A percentile compares a stretch with the other conserved stretches of the same genome.
Conservation (phyloP, 2,329 filamentous ascomycete genomes). For the Aspergillus intermedius region DNA sequence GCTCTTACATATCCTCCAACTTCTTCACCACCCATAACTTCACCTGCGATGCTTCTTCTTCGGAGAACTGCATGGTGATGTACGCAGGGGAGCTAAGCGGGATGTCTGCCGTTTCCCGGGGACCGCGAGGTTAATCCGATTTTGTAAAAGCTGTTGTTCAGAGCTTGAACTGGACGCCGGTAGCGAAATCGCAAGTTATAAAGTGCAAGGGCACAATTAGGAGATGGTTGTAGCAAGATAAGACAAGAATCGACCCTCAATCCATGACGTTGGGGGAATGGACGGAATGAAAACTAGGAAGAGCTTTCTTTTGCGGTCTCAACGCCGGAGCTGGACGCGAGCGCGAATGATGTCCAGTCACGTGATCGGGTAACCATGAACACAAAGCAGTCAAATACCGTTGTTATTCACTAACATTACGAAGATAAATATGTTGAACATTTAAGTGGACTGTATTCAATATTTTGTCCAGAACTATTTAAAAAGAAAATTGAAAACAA, state of each 20-base stretch:
- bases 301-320: slow-evolving; percentile 6
- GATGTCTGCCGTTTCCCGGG: background rate
- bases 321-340: slow-evolving; percentile 7
- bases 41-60: slow-evolving; percentile 46
- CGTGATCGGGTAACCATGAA: slow-evolving; percentile 5
- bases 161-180: background rate
- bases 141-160: background rate
- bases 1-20: slow-evolving; percentile 51
- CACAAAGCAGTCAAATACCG: background rate
- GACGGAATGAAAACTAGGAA: slow-evolving; percentile 1
- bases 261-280: slow-evolving; percentile 1
- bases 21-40: slow-evolving; percentile 55
- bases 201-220: background rate
- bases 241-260: background rate
- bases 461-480: slow-evolving; percentile 10
- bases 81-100: background rate
- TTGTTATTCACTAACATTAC: background rate
- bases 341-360: slow-evolving; percentile 15
- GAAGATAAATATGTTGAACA: slow-evolving; percentile 2
- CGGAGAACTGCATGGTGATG: slow-evolving; percentile 47
- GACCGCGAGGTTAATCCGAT: background rate
- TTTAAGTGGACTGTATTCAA: background rate
- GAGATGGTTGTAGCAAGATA: no score
- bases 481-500: slow-evolving; percentile 10
- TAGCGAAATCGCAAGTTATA: background rate